Conservation (phyloP, 2,329 filamentous ascomycete species). For the Monosporascus sp. region DNA sequence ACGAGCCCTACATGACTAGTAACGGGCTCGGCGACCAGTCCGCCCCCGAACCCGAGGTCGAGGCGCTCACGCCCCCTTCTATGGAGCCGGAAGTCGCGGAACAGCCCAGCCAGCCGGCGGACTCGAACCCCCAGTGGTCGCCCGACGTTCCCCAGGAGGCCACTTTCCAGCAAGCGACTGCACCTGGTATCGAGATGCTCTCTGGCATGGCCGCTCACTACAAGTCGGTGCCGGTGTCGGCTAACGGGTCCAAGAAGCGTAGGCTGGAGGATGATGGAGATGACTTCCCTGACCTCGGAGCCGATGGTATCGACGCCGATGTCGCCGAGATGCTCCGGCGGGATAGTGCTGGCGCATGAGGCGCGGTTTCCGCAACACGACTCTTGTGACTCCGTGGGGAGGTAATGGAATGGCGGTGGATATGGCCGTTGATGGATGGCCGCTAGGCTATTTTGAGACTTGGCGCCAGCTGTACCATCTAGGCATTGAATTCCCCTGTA, state of each 20-base stretch:
- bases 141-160: conserved; percentile 17
- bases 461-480: no score
- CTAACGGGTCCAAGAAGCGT: conserved; percentile 52
- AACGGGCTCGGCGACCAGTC: conserved; percentile 41
- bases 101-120: conserved; percentile 12
- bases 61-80: conserved; percentile 78
- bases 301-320: conserved; percentile 51
- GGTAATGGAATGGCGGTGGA: no score
- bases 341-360: conserved; percentile 26
- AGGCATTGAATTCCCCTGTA: no score
- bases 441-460: no score
- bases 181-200: conserved; percentile 35
- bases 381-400: no score
- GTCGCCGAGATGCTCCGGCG: conserved; percentile 50
- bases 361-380: not conserved
- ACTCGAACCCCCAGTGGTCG: conserved; percentile 15
- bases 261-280: conserved; percentile 46
- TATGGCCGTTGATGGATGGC: no score
- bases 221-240: conserved; percentile 43
- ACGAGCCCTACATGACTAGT: conserved; percentile 45
- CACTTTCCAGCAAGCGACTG: conserved; percentile 14
- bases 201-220: conserved; percentile 38
- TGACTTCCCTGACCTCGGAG: conserved; percentile 50
- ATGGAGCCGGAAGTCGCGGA: conserved; percentile 29
- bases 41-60: conserved; percentile 63